Conservation (phyloP, 176 grass and related monocot species). For the Cenchrus purpureus region DNA sequence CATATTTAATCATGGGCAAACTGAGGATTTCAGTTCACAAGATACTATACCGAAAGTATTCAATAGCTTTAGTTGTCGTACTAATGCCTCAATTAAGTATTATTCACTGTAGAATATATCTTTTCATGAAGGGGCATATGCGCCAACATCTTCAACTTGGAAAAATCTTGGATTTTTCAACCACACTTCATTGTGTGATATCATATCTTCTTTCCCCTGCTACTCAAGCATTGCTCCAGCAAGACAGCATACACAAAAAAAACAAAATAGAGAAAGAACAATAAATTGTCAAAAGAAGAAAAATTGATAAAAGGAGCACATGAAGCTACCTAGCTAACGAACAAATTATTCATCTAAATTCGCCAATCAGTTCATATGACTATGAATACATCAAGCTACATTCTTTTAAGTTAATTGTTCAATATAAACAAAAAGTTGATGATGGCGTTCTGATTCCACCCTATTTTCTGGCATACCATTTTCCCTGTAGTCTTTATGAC, state of each 20-base stretch:
- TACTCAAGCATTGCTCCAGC: constrained; percentile 24
- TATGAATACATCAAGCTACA: not conserved
- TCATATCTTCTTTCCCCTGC: not conserved
- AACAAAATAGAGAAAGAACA: constrained; percentile 19
- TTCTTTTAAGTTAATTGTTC: not conserved
- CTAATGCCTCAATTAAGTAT: constrained; percentile 13
- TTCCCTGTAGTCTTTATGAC: constrained; percentile 6
- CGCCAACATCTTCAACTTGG: constrained; percentile 8
- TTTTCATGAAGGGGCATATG: constrained; percentile 16
- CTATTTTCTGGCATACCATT: not conserved
- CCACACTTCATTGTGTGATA: not conserved
- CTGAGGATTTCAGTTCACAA: not conserved
- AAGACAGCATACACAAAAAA: constrained; percentile 10
- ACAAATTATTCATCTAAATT: constrained; percentile 28
- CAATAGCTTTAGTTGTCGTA: constrained; percentile 9
- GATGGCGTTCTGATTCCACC: constrained; percentile 9
- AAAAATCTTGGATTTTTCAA: not conserved
- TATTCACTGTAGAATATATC: constrained; percentile 5
- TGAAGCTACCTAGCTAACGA: not conserved
- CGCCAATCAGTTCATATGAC: not conserved
- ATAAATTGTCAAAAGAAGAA: constrained; percentile 5
- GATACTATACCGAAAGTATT: constrained; percentile 24
- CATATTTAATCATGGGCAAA: not conserved
- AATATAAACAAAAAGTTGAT: not conserved
- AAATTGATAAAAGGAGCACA: not conserved